A percentile compares a stretch with the other conserved stretches of the same genome.
Conservation (phyloP, 1,139 yeast species). For the Yarrowia galli region DNA sequence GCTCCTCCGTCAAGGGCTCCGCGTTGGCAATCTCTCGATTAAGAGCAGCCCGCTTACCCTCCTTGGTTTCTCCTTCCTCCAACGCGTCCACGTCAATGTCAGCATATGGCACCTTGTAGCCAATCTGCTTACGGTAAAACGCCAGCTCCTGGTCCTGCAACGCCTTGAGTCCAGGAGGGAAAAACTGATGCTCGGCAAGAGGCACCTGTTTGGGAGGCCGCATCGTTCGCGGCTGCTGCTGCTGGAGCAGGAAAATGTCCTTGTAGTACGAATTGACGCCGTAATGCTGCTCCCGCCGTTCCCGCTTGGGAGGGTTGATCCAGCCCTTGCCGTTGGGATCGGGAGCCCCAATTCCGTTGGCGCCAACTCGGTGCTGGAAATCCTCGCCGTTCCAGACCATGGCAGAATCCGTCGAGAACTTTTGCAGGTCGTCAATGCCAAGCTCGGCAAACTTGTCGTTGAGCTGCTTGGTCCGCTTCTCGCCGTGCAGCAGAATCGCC, state of each 20-base stretch:
- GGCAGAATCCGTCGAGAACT: slow-evolving; percentile 80
- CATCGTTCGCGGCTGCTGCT: slow-evolving; percentile 61
- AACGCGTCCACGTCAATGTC: slow-evolving; percentile 52
- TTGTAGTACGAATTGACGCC: slow-evolving; percentile 89
- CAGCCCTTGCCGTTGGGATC: slow-evolving; percentile 60
- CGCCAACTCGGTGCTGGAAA: slow-evolving; percentile 61
- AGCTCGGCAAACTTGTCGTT: slow-evolving; percentile 82
- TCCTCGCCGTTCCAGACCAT: slow-evolving; percentile 98
- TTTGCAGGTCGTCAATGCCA: slow-evolving; percentile 91
- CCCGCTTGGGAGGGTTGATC: slow-evolving; percentile 89
- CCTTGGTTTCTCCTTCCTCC: slow-evolving; percentile 62
- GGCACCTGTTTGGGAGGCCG: slow-evolving; percentile 61
- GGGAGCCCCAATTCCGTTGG: slow-evolving; percentile 41
- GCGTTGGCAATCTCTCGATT: slow-evolving; percentile 64
- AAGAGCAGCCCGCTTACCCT: slow-evolving; percentile 64
- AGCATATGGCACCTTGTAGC: slow-evolving; percentile 65
- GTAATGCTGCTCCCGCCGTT: slow-evolving; percentile 86
- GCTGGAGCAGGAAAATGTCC: slow-evolving; percentile 63
- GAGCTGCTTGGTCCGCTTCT: slow-evolving; percentile 76
- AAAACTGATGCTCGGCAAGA: slow-evolving; percentile 87
- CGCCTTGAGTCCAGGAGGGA: slow-evolving; percentile 67
- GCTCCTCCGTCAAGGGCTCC: slow-evolving; percentile 81
- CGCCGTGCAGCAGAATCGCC: slow-evolving; percentile 75
- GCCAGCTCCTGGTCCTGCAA: slow-evolving; percentile 81
- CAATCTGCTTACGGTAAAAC: slow-evolving; percentile 72